Percentiles rank a stretch among this genome's conserved stretches.
These are phyloP conservation scores for Dalechampia spathulata DNA, from an alignment of 441 rosid species.

Conservation along the genomic window DNA sequence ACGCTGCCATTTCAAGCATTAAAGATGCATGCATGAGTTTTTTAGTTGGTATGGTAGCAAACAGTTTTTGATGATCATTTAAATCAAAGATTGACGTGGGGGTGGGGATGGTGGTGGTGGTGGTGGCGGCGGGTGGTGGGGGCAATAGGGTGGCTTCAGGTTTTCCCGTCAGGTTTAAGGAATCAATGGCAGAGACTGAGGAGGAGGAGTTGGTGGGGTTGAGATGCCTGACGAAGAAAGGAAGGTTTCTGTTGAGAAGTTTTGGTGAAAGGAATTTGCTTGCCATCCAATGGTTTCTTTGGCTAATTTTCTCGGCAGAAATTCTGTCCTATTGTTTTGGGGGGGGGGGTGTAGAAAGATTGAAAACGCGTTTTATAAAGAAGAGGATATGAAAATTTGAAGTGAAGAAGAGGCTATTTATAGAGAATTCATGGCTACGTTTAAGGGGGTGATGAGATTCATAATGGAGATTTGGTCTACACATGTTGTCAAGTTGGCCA, in stretches of 20 bases:
- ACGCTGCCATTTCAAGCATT: constrained; percentile 45
- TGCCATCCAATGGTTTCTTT: constrained; percentile 28
- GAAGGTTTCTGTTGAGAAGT: constrained; percentile 22
- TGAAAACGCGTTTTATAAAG: no score
- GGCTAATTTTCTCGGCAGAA: no score
- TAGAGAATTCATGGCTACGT: no score
- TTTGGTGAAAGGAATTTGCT: constrained; percentile 32
- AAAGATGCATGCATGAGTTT: constrained; percentile 46
- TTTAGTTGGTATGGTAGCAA: constrained; percentile 31
- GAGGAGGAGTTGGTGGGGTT: constrained; percentile 33
- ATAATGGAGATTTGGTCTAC: no score
- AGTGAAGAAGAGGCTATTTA: no score
- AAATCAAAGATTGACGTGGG: constrained; percentile 35
- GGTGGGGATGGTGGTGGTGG: constrained; percentile 1
- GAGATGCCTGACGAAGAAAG: constrained; percentile 15
- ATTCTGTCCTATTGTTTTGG: no score
- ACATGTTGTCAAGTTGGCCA: no score
- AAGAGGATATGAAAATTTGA: no score
- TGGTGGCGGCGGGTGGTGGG: background rate
- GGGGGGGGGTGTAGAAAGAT: no score
- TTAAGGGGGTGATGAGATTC: no score
- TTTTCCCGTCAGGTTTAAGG: constrained; percentile 20
- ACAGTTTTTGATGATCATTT: constrained; percentile 41
- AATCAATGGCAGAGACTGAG: constrained; percentile 24
- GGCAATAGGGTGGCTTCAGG: no score